Percentiles rank a stretch among this genome's conserved stretches.
Conservation (phyloP, 1,284 basidiomycete species). For the Pyrrhoderma lamaoense region DNA sequence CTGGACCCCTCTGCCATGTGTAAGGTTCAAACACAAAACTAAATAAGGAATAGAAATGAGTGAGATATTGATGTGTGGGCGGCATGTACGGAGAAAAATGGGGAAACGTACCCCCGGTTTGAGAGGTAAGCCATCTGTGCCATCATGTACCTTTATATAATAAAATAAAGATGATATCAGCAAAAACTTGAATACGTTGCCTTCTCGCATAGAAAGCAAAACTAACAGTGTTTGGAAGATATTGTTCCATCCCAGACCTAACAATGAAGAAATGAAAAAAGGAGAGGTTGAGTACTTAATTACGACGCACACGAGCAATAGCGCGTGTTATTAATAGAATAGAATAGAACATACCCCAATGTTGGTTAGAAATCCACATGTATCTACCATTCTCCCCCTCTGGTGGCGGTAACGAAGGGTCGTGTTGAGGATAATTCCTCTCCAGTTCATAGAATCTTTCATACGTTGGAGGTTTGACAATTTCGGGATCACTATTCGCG, state of each 20-base stretch:
- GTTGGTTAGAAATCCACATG: slow-evolving; percentile 17
- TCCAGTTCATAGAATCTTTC: slow-evolving; percentile 13
- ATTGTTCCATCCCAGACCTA: slow-evolving; percentile 13
- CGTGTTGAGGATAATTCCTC: slow-evolving; percentile 18
- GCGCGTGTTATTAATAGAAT: not conserved
- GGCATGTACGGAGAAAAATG: not conserved
- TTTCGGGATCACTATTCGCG: not conserved
- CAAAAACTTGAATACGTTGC: not conserved
- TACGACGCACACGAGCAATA: not conserved
- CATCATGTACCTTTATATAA: slow-evolving; percentile 6
- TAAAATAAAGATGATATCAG: not conserved
- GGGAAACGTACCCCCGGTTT: slow-evolving; percentile 18
- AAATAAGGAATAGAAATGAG: not conserved
- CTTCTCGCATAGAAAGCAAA: not conserved
- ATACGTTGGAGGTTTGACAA: slow-evolving; percentile 5
- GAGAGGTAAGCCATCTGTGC: slow-evolving; percentile 18
- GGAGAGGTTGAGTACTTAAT: not conserved
- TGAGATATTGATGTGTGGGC: not conserved
- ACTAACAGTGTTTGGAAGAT: slow-evolving; percentile 6
- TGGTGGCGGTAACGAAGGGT: slow-evolving; percentile 18
- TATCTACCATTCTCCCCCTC: slow-evolving; percentile 19
- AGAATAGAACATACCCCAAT: slow-evolving; percentile 8
- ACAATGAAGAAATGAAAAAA: not conserved
- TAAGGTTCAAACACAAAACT: slow-evolving; percentile 18
- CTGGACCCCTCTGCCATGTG: slow-evolving; percentile 10